Percentiles rank a stretch among this genome's conserved stretches.
phyloP scores from a whole-genome alignment of 1,139 yeast species.

The Suhomyces bokatorum region DNA sequence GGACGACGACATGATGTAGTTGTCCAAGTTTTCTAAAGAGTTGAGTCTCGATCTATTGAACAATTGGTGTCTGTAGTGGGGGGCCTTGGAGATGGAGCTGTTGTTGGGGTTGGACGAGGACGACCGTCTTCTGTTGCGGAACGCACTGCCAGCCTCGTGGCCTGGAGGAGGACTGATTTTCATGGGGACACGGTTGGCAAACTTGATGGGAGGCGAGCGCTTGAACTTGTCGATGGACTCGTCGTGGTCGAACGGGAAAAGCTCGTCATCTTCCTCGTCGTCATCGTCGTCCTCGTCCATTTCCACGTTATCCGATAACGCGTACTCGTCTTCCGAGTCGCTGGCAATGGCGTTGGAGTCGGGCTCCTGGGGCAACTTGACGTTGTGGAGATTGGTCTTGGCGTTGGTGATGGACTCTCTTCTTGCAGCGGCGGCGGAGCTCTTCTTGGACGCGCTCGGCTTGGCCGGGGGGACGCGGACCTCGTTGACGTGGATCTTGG shows the following conservation, averaged over 20 bases:
- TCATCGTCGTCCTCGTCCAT: constrained; percentile 21
- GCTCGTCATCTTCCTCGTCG: constrained; percentile 32
- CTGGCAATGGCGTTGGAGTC: constrained; percentile 33
- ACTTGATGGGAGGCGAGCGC: constrained; percentile 41
- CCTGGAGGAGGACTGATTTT: constrained; percentile 45
- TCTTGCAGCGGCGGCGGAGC: constrained; percentile 23
- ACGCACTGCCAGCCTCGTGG: constrained; percentile 20
- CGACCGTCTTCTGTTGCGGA: constrained; percentile 25
- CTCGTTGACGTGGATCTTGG: constrained; percentile 32
- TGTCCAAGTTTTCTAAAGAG: constrained; percentile 46
- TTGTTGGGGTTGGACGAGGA: constrained; percentile 23
- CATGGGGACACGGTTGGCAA: constrained; percentile 48
- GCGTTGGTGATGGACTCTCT: constrained; percentile 59
- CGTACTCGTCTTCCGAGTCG: constrained; percentile 45
- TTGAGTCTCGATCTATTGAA: constrained; percentile 45
- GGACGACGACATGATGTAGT: constrained; percentile 43
- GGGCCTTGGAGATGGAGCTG: constrained; percentile 14
- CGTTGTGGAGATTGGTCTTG: constrained; percentile 45
- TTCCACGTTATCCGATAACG: constrained; percentile 15
- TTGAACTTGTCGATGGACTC: constrained; percentile 20
- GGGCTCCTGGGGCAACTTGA: constrained; percentile 45
- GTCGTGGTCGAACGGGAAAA: constrained; percentile 51
- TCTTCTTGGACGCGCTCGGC: constrained; percentile 48
- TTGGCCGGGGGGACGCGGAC: constrained; percentile 42
- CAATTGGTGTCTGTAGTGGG: constrained; percentile 29